Conservation (phyloP, 129 eudicot genomes). For the Escallonia rubra region DNA sequence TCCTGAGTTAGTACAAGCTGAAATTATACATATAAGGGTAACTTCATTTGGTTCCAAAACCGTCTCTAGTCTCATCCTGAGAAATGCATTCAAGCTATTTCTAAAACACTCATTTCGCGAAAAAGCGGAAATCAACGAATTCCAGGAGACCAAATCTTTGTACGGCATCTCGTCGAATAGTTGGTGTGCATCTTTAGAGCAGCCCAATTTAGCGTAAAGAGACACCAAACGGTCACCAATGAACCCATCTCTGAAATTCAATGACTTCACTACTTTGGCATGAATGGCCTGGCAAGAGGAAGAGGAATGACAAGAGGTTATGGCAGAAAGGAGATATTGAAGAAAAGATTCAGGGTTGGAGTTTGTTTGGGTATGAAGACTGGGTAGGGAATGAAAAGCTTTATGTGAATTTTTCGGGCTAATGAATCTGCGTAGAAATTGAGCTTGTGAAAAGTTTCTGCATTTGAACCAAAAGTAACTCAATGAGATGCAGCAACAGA, state of each 20-base stretch:
- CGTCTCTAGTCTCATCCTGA: constrained; percentile 26
- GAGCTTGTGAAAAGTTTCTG: background rate
- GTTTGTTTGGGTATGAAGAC: constrained; percentile 4
- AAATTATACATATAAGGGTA: constrained; percentile 29
- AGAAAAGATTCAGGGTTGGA: constrained; percentile 13
- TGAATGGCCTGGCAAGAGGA: constrained; percentile 26
- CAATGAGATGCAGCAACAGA: background rate
- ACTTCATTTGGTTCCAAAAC: constrained; percentile 45
- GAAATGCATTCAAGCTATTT: constrained; percentile 28
- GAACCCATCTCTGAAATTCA: constrained; percentile 34
- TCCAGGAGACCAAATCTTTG: constrained; percentile 51
- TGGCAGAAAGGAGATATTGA: constrained; percentile 15
- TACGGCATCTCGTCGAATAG: constrained; percentile 54
- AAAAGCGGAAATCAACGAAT: constrained; percentile 28
- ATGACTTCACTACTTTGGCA: constrained; percentile 19
- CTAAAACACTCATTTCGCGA: constrained; percentile 27
- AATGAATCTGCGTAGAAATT: background rate
- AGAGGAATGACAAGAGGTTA: constrained; percentile 22
- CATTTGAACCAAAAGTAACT: background rate
- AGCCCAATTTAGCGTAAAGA: constrained; percentile 23
- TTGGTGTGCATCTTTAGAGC: constrained; percentile 19
- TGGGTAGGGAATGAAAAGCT: background rate
- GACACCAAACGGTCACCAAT: constrained; percentile 52
- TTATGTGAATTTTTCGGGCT: constrained; percentile 7
- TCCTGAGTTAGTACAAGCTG: constrained; percentile 24